These are phyloP conservation scores for Dactylellina haptotyla DNA, from an alignment of 2,329 filamentous ascomycete species.

Conservation along the genomic window DNA sequence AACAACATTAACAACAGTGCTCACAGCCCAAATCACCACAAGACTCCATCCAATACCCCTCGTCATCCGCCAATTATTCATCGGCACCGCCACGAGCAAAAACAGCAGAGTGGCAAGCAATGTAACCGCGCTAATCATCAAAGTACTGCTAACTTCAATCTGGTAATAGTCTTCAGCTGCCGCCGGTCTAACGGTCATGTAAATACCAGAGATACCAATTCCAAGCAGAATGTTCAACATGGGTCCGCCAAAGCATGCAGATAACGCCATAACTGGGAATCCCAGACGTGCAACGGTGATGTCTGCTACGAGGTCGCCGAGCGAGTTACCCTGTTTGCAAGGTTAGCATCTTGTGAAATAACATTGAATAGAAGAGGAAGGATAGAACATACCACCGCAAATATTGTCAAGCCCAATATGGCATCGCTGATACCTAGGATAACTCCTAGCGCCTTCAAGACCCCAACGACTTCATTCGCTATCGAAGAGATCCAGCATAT, in stretches of 20 bases:
- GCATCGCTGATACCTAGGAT: constrained; percentile 94
- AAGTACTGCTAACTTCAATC: constrained; percentile 82
- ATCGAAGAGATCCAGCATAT: constrained; percentile 98
- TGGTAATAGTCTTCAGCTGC: constrained; percentile 78
- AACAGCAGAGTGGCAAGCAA: constrained; percentile 81
- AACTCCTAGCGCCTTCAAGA: constrained; percentile 91
- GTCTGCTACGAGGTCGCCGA: constrained; percentile 93
- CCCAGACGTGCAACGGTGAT: constrained; percentile 92
- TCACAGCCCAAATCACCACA: constrained; percentile 81
- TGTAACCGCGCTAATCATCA: constrained; percentile 86
- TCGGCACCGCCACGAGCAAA: constrained; percentile 80
- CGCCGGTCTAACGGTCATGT: constrained; percentile 86
- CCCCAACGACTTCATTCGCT: constrained; percentile 92
- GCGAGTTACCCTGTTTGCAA: constrained; percentile 75
- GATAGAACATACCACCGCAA: constrained; percentile 71
- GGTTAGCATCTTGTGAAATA: background rate
- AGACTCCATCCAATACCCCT: constrained; percentile 82
- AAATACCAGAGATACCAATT: constrained; percentile 88
- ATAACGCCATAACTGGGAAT: constrained; percentile 94
- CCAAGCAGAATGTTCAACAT: constrained; percentile 97
- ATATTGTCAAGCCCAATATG: constrained; percentile 91
- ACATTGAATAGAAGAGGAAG: background rate
- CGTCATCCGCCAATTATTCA: constrained; percentile 87
- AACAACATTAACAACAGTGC: constrained; percentile 81
- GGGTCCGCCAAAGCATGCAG: constrained; percentile 96